Evolutionary conservation across 306 rosid genomes (phyloP).

Genomic region (Argentina anserina): DNA sequence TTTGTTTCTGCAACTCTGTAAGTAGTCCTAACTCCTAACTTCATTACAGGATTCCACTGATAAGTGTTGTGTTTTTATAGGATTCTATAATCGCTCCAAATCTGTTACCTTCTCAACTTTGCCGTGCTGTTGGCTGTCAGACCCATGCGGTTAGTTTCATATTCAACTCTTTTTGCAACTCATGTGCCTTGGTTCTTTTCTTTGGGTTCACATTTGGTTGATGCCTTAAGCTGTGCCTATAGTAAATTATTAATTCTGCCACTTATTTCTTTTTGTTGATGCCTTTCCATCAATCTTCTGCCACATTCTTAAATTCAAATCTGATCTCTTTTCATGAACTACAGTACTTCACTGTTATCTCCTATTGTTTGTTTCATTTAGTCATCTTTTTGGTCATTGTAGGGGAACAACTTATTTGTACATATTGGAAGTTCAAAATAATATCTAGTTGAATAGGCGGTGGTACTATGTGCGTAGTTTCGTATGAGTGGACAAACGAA

Average conservation of each 20-base stretch:
- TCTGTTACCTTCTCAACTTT: constrained; percentile 10
- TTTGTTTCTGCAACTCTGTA: not conserved
- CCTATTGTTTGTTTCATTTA: not conserved
- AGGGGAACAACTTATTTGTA: constrained; percentile 39
- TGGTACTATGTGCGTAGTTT: not conserved
- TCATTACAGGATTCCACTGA: not conserved
- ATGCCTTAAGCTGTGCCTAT: not conserved
- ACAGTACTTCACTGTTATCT: not conserved
- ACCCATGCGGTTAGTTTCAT: not conserved
- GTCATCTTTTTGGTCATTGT: constrained; percentile 38
- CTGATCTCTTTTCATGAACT: not conserved
- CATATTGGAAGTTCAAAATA: constrained; percentile 46
- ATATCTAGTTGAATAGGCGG: constrained; percentile 37
- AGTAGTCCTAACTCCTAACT: not conserved
- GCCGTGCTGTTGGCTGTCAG: not conserved
- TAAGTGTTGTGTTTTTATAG: constrained; percentile 8
- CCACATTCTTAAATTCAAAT: not conserved
- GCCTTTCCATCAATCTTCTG: not conserved
- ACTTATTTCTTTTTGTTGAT: not conserved
- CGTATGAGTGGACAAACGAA: constrained; percentile 1
- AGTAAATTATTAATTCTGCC: not conserved
- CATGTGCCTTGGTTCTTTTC: not conserved
- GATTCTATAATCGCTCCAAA: not conserved
- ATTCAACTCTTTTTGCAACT: not conserved
- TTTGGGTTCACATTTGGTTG: not conserved